These are phyloP conservation scores for Solanum etuberosum DNA, from an alignment of 257 asterid species.

Conservation along the genomic window DNA sequence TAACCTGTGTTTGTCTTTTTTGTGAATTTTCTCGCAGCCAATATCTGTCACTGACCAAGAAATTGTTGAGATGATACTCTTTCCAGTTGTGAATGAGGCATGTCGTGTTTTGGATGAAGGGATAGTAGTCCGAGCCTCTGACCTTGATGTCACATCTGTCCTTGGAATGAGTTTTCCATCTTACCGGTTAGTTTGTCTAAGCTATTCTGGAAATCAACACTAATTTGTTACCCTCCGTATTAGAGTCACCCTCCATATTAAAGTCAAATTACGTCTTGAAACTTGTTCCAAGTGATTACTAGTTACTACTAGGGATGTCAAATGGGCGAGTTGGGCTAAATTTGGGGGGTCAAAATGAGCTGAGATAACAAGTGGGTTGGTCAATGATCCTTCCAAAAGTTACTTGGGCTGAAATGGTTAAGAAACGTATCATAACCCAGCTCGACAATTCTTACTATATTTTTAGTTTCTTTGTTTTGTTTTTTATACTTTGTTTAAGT, in stretches of 20 bases:
- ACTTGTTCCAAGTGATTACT: background rate
- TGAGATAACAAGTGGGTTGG: background rate
- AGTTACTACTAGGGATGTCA: background rate
- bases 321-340: background rate
- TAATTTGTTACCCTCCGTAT: constrained; percentile 37
- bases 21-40: constrained; percentile 44
- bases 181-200: background rate
- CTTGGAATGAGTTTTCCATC: constrained; percentile 70
- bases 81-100: constrained; percentile 95
- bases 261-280: background rate
- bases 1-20: background rate
- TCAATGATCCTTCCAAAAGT: background rate
- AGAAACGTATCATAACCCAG: background rate
- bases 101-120: constrained; percentile 91
- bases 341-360: background rate
- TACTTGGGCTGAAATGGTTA: background rate
- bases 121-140: constrained; percentile 82
- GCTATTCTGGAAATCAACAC: background rate
- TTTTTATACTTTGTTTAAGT: background rate
- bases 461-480: background rate
- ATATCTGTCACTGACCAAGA: constrained; percentile 73
- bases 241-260: constrained; percentile 3
- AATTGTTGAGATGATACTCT: constrained; percentile 83
- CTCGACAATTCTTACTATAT: background rate
- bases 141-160: constrained; percentile 81